A percentile compares a stretch with the other conserved stretches of the same genome.
phyloP scores from a whole-genome alignment of 805 yeast genomes.

The Candida coquimbonensis region DNA sequence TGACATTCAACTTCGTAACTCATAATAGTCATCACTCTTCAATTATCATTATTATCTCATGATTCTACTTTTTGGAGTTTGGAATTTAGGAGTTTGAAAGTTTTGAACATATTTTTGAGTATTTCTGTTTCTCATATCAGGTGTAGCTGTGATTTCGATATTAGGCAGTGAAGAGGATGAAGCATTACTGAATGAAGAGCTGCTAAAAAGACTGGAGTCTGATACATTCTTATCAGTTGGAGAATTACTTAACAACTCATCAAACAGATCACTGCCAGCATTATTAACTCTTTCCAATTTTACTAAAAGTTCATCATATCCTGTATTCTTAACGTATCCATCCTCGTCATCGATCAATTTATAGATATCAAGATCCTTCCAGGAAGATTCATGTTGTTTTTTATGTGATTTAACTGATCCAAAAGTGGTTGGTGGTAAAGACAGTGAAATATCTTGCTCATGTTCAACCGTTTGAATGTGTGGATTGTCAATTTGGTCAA shows the following conservation, averaged over 20 bases:
- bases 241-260: not conserved
- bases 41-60: constrained; percentile 12
- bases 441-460: constrained; percentile 8
- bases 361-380: constrained; percentile 24
- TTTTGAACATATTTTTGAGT: constrained; percentile 11
- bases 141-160: constrained; percentile 19
- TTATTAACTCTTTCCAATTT: constrained; percentile 8
- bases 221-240: not conserved
- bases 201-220: constrained; percentile 2
- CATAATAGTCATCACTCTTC: not conserved
- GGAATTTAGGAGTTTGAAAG: constrained; percentile 15
- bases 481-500: constrained; percentile 21
- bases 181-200: constrained; percentile 3
- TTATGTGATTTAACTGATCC: constrained; percentile 19
- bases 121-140: constrained; percentile 15
- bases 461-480: constrained; percentile 7
- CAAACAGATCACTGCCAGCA: constrained; percentile 4
- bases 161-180: constrained; percentile 4
- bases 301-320: constrained; percentile 10
- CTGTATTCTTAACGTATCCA: constrained; percentile 4
- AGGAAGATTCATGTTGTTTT: constrained; percentile 14
- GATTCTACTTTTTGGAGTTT: constrained; percentile 21
- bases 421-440: constrained; percentile 16
- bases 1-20: not conserved
- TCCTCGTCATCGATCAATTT: constrained; percentile 19